Evolutionary conservation across 2,329 filamentous ascomycete species (phyloP), one percentile per base, ranked within the genome.

Genomic region (Paecilomyces fulvus): DNA sequence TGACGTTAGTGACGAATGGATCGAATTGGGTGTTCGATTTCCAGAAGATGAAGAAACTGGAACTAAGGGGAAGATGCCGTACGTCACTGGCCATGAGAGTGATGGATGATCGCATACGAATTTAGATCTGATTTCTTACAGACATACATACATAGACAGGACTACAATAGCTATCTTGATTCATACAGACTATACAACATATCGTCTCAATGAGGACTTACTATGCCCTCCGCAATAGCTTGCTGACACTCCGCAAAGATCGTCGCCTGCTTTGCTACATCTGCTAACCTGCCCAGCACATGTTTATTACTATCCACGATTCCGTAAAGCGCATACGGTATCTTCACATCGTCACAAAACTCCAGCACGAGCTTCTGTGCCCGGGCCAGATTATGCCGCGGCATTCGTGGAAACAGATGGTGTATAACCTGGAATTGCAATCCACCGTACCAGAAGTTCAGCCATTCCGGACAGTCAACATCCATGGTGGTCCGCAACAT

Each of bases 401-500:
- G 91, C 59, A 95, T 84, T 10, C 90, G 83, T 1, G 90, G 90
- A 68, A 86, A 95, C 23, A 95, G 76, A 68, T 95, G 90, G 67
- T 95, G 90, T 53, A 95, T 86, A 7, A 86, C 90, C 72, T 95
- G 90, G 72, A 95, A 95, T 70, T 95, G 91, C 59, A 95, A 76
- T 3, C 90, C 91, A 21, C 90, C 90, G 64, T 95, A 90, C 71
- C 95, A 83, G 69, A 92, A 95, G 68, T 95, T 91, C 12, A 95
- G 79, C 90, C 91, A 95, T 10, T 81, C 79, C 0, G 90, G 89
- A 67, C 90, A 95, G 68, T 94, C 90, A 21, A 95, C 85, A 61
- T 95, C 90, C 90, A 96, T 95, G 12, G 91, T 95, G 0, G 91
- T 96, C 63, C 92, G 86, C 50, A 96, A 79, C 87, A 95, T 94